Evolutionary conservation across 2,329 filamentous ascomycete genomes (phyloP), one percentile per base, ranked within the genome.

Genomic region (Colletotrichum salicis): DNA sequence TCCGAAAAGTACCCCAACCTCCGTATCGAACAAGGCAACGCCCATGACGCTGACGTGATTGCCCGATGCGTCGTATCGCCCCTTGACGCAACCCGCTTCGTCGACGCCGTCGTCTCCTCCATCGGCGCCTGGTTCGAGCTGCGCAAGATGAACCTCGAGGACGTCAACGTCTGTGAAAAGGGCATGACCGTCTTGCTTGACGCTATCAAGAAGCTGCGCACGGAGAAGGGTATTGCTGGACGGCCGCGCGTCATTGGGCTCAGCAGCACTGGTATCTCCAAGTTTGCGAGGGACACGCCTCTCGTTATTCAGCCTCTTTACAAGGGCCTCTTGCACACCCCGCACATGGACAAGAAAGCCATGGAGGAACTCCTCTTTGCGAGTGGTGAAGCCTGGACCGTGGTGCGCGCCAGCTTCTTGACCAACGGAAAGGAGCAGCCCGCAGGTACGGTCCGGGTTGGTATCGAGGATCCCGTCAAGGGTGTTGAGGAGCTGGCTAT

Each of bases 111-210:
- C 48, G 75, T 89, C 68, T 86, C 80, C 67, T 84, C 84, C 68
- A 83, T 90, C 74, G 88, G 88, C 68, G 74, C 75, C 70, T 74
- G 76, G 51, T 77, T 82, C 41, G 63, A 76, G 62, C 57, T 82
- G 58, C 71, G 75, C 52, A 82, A 78, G 45, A 74, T 84, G 67
- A 78, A 75, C 2, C 76, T 85, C 29, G 82, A 85, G 70, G 85
- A 89, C 74, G 83, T 85, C 0, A 75, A 82, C 13, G 82, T 90
- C 29, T 90, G 88, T 77, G 77, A 83, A 41, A 79, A 80, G 27
- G 85, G 83, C 67, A 86, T 85, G 73, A 63, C 67, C 3, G 77
- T 80, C 2, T 81, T 90, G 1, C 74, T 89, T 0, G 74, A 77
- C 0, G 83, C 84, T 1, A 72, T 88, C 8, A 55, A 73, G 0